These are phyloP conservation scores for Silene vulgaris DNA, from an alignment of 179 eudicot species.

Conservation along the genomic window DNA sequence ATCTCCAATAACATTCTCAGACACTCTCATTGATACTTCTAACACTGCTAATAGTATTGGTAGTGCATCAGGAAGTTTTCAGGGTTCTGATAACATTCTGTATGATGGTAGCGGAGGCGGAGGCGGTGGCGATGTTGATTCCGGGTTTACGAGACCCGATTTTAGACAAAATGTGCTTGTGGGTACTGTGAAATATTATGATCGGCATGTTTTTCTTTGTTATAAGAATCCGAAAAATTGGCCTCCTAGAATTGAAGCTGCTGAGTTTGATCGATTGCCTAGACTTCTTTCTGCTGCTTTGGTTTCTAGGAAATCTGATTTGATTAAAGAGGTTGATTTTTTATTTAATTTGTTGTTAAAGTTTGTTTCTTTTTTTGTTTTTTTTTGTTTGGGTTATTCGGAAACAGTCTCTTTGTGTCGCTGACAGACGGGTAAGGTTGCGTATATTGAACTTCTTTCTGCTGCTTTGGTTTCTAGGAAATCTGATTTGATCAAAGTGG, in stretches of 20 bases:
- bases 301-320: slow-evolving; percentile 49
- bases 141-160: slow-evolving; percentile 59
- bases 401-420: too few species aligned
- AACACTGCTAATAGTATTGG: slow-evolving; percentile 31
- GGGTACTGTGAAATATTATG: slow-evolving; percentile 63
- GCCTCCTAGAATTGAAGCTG: slow-evolving; percentile 94
- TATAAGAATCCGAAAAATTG: slow-evolving; percentile 84
- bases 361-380: slow-evolving; percentile 1
- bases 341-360: slow-evolving; percentile 6
- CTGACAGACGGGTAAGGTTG: too few species aligned
- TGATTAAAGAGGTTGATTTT: slow-evolving; percentile 29
- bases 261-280: slow-evolving; percentile 95
- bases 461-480: too few species aligned
- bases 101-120: slow-evolving; percentile 17
- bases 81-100: slow-evolving; percentile 31
- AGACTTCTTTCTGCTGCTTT: slow-evolving; percentile 82
- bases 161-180: slow-evolving; percentile 48
- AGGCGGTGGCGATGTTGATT: slow-evolving; percentile 37
- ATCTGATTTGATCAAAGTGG: too few species aligned
- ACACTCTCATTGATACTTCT: slow-evolving; percentile 34
- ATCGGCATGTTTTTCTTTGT: slow-evolving; percentile 84
- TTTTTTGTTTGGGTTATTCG: not conserved
- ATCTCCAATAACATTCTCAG: slow-evolving; percentile 42
- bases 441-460: too few species aligned
- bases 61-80: slow-evolving; percentile 69